A percentile compares a stretch with the other conserved stretches of the same genome.
These are phyloP conservation scores for Colletotrichum costaricense DNA, from an alignment of 2,329 filamentous ascomycete genomes.

Conservation along the genomic window DNA sequence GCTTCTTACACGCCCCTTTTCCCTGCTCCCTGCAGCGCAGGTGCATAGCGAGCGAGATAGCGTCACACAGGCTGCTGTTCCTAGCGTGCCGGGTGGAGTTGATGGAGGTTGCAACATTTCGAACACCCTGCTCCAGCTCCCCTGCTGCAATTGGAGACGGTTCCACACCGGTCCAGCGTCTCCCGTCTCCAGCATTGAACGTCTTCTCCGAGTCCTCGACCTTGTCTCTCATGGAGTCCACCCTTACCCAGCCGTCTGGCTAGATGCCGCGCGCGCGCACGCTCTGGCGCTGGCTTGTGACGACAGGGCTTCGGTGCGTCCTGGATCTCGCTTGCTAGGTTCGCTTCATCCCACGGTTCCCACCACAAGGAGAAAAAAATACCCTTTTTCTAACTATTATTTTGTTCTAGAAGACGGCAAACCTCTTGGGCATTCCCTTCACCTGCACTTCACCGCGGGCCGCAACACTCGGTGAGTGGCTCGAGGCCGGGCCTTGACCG, in stretches of 20 bases:
- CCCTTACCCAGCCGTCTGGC: conserved; percentile 27
- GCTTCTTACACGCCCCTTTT: conserved; percentile 22
- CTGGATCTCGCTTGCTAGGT: conserved; percentile 31
- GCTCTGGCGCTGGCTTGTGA: conserved; percentile 27
- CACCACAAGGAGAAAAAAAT: conserved; percentile 19
- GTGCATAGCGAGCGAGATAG: conserved; percentile 24
- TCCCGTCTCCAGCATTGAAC: conserved; percentile 29
- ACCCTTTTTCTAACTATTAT: neutral
- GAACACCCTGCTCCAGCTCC: conserved; percentile 4
- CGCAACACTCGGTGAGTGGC: conserved; percentile 17
- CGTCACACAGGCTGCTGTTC: conserved; percentile 34
- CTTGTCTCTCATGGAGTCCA: conserved; percentile 12
- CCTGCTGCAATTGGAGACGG: conserved; percentile 12
- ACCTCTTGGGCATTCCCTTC: neutral
- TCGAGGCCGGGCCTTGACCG: neutral
- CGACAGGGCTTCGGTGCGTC: conserved; percentile 23
- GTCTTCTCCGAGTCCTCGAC: neutral
- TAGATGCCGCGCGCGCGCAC: neutral
- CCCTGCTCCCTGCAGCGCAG: conserved; percentile 35
- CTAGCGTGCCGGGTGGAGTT: conserved; percentile 34
- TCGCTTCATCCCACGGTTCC: conserved; percentile 3
- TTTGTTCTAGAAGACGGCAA: conserved; percentile 17
- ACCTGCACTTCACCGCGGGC: conserved; percentile 1
- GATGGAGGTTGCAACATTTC: conserved; percentile 2
- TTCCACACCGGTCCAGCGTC: conserved; percentile 21